Evolutionary conservation across 1,284 basidiomycete species (phyloP).

Genomic region (Rhodofomes roseus): DNA sequence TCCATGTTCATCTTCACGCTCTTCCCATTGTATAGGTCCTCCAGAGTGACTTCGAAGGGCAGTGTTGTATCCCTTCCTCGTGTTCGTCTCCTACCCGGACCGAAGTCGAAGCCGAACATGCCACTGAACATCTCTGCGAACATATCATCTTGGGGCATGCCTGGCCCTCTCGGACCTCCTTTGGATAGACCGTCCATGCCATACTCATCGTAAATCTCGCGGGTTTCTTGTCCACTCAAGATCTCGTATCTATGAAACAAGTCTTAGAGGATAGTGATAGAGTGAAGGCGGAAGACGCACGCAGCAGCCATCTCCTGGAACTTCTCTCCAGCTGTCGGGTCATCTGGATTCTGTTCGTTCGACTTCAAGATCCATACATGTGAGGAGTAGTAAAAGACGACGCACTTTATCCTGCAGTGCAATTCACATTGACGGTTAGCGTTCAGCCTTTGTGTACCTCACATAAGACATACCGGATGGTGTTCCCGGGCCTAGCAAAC

Average conservation of each 20-base stretch:
- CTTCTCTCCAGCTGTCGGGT: constrained; percentile 71
- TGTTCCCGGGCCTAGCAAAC: constrained; percentile 75
- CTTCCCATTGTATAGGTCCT: constrained; percentile 93
- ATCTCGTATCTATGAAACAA: constrained; percentile 63
- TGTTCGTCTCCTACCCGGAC: constrained; percentile 42
- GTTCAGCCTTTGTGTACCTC: neutral
- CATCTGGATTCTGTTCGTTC: constrained; percentile 64
- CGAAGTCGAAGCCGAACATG: constrained; percentile 54
- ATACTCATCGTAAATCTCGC: constrained; percentile 78
- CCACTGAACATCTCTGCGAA: constrained; percentile 78
- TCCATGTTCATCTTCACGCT: constrained; percentile 88
- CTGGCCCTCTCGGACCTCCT: constrained; percentile 38
- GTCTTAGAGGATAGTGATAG: neutral
- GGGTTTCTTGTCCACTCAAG: constrained; percentile 72
- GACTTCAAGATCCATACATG: neutral
- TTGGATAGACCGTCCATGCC: constrained; percentile 71
- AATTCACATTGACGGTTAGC: neutral
- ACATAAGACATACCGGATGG: constrained; percentile 68
- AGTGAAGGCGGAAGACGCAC: constrained; percentile 37
- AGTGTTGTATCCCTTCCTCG: constrained; percentile 75
- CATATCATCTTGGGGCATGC: constrained; percentile 64
- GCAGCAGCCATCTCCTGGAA: constrained; percentile 90
- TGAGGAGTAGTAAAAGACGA: neutral
- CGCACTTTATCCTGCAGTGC: constrained; percentile 58
- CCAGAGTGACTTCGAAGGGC: constrained; percentile 83